These are phyloP conservation scores for Colletotrichum sp. DNA, from an alignment of 2,329 filamentous ascomycete species.

Conservation along the genomic window DNA sequence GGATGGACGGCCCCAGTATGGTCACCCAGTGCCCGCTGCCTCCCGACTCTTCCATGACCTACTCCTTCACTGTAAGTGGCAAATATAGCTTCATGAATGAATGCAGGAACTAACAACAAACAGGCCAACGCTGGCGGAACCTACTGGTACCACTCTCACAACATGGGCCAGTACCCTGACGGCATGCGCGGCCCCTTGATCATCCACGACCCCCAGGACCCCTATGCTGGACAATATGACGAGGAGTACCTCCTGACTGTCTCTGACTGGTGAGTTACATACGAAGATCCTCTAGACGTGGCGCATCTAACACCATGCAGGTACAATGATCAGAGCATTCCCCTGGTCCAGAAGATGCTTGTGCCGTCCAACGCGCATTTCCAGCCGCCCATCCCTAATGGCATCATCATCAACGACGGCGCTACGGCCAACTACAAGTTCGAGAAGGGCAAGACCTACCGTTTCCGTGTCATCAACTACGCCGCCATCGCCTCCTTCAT, in stretches of 20 bases:
- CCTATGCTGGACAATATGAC: constrained; percentile 58
- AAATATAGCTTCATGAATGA: background rate
- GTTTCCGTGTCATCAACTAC: constrained; percentile 52
- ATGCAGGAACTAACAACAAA: background rate
- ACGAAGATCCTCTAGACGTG: background rate
- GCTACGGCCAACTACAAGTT: constrained; percentile 39
- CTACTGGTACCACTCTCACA: constrained; percentile 67
- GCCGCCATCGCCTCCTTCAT: constrained; percentile 48
- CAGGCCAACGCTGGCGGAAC: constrained; percentile 43
- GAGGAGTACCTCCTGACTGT: constrained; percentile 57
- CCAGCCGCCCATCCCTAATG: constrained; percentile 45
- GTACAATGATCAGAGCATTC: constrained; percentile 46
- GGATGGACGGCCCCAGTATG: constrained; percentile 64
- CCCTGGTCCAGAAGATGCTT: constrained; percentile 44
- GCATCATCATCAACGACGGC: constrained; percentile 49
- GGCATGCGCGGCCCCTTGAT: constrained; percentile 68
- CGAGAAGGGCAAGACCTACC: constrained; percentile 48
- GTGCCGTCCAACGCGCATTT: constrained; percentile 42
- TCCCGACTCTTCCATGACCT: constrained; percentile 57
- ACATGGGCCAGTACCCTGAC: constrained; percentile 69
- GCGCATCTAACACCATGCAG: constrained; percentile 27
- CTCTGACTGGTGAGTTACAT: constrained; percentile 38
- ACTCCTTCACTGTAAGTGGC: constrained; percentile 51
- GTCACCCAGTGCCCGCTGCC: constrained; percentile 61
- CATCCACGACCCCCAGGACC: constrained; percentile 61